Base-by-base conservation (phyloP, 352 stramenopile species). In the Globisporangium carolinianum region DNA sequence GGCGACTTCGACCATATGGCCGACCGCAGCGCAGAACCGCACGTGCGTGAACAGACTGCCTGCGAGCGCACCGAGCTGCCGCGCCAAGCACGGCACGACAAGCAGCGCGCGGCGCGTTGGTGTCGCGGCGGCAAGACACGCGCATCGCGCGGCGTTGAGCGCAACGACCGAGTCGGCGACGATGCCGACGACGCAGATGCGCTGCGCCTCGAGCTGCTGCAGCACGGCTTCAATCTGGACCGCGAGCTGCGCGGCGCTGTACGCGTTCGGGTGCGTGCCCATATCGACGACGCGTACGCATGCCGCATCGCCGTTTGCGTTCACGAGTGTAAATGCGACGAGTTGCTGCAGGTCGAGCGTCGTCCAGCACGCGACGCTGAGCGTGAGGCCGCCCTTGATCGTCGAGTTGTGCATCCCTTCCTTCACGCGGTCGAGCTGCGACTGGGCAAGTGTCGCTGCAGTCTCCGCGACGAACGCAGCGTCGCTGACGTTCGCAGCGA, bases 361-460 rank as follows among this genome's bases (percentile, higher is more conserved):
- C 14, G 59, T 62, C 83, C 83, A 93, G 54, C 65, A 82, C 41
- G 82, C 83, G 45, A 91, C 55, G 53, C 83, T 94, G 24, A 94
- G 62, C 37, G 78, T 91, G 35, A 94, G 75, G 0, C 80, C 82
- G 47, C 79, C 79, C 50, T 91, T 94, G 64, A 89, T 84, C 6
- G 75, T 90, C 49, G 79, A 89, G 51, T 93, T 89, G 14, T 85
- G 67, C 77, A 86, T 91, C 12, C 77, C 79, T 75, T 94, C 79
- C 48, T 91, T 90, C 32, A 94, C 75, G 17, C 79, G 83, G 37
- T 89, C 76, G 11, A 91, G 60, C 60, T 94, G 83, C n/a, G 63
- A 55, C 1, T 37, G 51, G 0, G 75, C 79, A 4, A 94, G 51
- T 4, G 64, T 68, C 0, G 51, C 38, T 3, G 75, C 74, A 0